A percentile compares a stretch with the other conserved stretches of the same genome.
phyloP scores from a whole-genome alignment of 78 protist genomes.

The Polysphondylium violaceum region DNA sequence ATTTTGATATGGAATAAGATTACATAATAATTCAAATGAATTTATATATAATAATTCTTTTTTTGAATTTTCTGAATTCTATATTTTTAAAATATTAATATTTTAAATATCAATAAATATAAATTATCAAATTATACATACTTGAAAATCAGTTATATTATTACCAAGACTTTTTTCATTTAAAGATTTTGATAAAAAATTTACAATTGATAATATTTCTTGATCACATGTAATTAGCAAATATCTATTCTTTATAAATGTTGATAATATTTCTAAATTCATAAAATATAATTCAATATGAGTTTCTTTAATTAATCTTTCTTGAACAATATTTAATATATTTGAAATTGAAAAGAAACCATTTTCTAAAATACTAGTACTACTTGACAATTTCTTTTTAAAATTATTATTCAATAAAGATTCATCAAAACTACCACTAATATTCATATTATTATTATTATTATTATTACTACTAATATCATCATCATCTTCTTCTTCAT shows the following conservation, averaged over 20 bases:
- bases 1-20: conserved; percentile 33
- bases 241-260: conserved; percentile 31
- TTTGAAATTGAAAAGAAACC: conserved; percentile 33
- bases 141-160: conserved; percentile 62
- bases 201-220: conserved; percentile 42
- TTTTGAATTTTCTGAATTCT: conserved; percentile 24
- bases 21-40: conserved; percentile 51
- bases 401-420: not conserved
- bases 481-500: not conserved
- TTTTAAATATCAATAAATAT: not conserved
- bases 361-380: too few species aligned
- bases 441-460: not conserved
- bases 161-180: conserved; percentile 44
- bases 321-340: conserved; percentile 22
- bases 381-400: conserved; percentile 7
- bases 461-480: not conserved
- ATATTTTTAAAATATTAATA: not conserved
- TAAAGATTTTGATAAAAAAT: conserved; percentile 24
- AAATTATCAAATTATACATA: not conserved
- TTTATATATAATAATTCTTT: conserved; percentile 28
- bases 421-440: not conserved
- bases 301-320: conserved; percentile 37
- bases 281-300: conserved; percentile 26
- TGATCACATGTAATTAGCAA: conserved; percentile 22
- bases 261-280: conserved; percentile 30